phyloP scores from a whole-genome alignment of 2,329 filamentous ascomycete genomes.

The Clarireedia homoeocarpa region DNA sequence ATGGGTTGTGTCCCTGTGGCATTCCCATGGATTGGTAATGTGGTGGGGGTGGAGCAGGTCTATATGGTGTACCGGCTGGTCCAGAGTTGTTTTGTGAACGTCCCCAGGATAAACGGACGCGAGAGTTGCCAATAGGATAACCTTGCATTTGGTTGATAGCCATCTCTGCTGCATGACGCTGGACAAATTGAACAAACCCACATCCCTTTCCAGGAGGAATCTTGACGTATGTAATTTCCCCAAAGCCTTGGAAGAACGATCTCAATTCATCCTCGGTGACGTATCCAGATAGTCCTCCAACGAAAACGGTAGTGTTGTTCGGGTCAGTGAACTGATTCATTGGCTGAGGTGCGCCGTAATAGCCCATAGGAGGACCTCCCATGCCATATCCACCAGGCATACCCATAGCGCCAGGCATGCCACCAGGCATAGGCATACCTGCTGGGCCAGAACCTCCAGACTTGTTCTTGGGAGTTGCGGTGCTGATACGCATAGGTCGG shows the following conservation, averaged over 20 bases:
- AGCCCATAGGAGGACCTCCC: conserved; percentile 53
- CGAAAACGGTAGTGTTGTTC: conserved; percentile 99
- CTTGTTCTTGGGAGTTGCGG: conserved; percentile 93
- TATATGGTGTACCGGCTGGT: conserved; percentile 89
- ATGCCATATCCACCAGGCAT: conserved; percentile 57
- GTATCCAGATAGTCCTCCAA: conserved; percentile 92
- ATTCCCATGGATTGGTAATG: conserved; percentile 58
- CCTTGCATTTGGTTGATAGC: conserved; percentile 99
- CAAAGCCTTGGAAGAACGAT: conserved; percentile 99
- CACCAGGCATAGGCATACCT: conserved; percentile 39
- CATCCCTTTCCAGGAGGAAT: conserved; percentile 98
- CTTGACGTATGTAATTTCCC: conserved; percentile 99
- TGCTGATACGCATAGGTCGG: conserved; percentile 96
- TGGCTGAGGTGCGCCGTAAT: conserved; percentile 62
- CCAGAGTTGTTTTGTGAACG: conserved; percentile 99
- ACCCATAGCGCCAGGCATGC: conserved; percentile 41
- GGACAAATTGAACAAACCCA: conserved; percentile 97
- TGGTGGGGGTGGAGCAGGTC: conserved; percentile 77
- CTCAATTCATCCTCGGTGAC: conserved; percentile 99
- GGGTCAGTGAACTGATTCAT: conserved; percentile 99
- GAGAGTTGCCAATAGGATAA: conserved; percentile 97
- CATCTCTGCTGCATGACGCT: conserved; percentile 98
- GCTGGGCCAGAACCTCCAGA: conserved; percentile 44
- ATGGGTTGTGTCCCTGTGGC: conserved; percentile 27
- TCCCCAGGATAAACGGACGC: conserved; percentile 94